A percentile compares a stretch with the other conserved stretches of the same genome.
phyloP scores from a whole-genome alignment of 1,284 basidiomycete species.

The Apiotrichum veenhuisii region DNA sequence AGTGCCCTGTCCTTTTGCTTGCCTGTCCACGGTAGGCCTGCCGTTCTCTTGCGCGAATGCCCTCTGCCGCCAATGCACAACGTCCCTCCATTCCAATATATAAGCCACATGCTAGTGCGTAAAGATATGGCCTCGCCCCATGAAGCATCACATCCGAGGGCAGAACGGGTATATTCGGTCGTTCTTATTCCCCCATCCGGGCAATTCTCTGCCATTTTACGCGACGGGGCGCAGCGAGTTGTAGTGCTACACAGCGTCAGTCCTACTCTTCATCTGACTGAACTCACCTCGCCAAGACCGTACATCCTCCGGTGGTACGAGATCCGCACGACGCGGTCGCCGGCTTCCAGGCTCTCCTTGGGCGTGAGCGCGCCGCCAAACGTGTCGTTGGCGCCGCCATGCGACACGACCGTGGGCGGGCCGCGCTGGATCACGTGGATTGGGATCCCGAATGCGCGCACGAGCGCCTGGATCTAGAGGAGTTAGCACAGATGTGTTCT shows the following conservation, averaged over 20 bases:
- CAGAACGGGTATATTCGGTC: too few relatives aligned
- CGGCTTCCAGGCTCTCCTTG: constrained; percentile 43
- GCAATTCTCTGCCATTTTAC: neutral
- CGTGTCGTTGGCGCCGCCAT: constrained; percentile 53
- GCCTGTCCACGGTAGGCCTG: too few relatives aligned
- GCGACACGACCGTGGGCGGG: constrained; percentile 75
- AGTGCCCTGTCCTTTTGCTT: too few relatives aligned
- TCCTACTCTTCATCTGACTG: neutral
- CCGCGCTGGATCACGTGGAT: constrained; percentile 90
- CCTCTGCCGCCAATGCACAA: too few relatives aligned
- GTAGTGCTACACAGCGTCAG: constrained; percentile 62
- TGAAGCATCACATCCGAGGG: too few relatives aligned
- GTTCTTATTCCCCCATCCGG: too few relatives aligned
- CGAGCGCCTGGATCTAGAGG: constrained; percentile 73
- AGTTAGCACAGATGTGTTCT: neutral
- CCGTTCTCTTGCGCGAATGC: too few relatives aligned
- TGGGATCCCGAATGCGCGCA: constrained; percentile 74
- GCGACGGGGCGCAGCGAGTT: constrained; percentile 67
- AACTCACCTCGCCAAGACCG: constrained; percentile 81
- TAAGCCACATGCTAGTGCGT: too few relatives aligned
- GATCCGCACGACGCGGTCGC: constrained; percentile 62
- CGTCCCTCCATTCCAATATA: too few relatives aligned
- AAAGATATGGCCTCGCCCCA: too few relatives aligned
- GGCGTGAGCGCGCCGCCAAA: constrained; percentile 46
- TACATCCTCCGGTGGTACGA: constrained; percentile 91